Conservation (phyloP, 2,329 filamentous ascomycete genomes). For the Ascomycota sp. region DNA sequence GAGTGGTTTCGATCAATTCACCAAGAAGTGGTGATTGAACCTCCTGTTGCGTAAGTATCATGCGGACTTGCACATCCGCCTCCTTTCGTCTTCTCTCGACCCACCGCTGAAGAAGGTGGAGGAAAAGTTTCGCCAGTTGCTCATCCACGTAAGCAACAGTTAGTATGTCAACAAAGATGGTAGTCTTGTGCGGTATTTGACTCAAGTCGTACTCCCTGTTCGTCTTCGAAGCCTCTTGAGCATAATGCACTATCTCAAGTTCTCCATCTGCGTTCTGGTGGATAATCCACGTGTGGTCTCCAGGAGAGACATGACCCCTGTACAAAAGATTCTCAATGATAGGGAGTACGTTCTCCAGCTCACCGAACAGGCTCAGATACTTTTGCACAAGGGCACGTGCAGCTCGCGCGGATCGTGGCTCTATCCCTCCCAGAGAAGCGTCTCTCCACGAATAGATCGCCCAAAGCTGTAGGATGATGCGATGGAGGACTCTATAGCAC, state of each 20-base stretch:
- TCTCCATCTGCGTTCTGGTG: slow-evolving; percentile 20
- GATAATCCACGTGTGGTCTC: slow-evolving; percentile 30
- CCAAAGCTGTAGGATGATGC: slow-evolving; percentile 43
- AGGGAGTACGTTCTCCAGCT: slow-evolving; percentile 23
- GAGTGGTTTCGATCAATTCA: slow-evolving; percentile 34
- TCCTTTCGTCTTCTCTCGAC: slow-evolving; percentile 16
- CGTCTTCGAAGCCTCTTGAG: slow-evolving; percentile 2
- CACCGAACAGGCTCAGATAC: slow-evolving; percentile 35
- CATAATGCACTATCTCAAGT: slow-evolving; percentile 27
- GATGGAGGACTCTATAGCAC: slow-evolving; percentile 37
- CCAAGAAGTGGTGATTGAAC: slow-evolving; percentile 18
- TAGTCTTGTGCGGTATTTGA: slow-evolving; percentile 25
- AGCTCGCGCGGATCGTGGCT: slow-evolving; percentile 21
- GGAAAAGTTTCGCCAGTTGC: slow-evolving; percentile 39
- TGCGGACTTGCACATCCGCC: slow-evolving; percentile 8
- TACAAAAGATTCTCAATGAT: slow-evolving; percentile 36
- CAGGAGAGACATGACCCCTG: slow-evolving; percentile 20
- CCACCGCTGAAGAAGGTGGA: slow-evolving; percentile 38
- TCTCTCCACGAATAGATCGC: slow-evolving; percentile 30
- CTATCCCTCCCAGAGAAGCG: slow-evolving; percentile 10
- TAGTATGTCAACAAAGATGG: slow-evolving; percentile 28
- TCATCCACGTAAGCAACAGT: slow-evolving; percentile 28
- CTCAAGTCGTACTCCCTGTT: slow-evolving; percentile 3
- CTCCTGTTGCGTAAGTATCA: slow-evolving; percentile 11
- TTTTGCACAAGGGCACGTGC: slow-evolving; percentile 31